Conservation (phyloP, 2,329 filamentous ascomycete genomes). For the Trichoderma afroharzianum region DNA sequence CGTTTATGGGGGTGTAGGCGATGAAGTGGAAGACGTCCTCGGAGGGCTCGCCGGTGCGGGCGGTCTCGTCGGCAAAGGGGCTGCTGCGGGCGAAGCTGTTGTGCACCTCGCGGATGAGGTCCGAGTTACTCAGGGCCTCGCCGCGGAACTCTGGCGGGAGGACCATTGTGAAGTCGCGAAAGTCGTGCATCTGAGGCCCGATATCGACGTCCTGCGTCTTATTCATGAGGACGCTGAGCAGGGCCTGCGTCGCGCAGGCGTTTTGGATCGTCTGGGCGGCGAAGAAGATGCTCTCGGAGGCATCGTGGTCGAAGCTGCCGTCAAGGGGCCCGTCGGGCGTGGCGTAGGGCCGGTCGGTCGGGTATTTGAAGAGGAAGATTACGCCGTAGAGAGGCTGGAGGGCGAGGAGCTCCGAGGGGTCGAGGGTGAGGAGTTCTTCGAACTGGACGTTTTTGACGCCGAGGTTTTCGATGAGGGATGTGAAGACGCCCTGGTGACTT, state of each 20-base stretch:
- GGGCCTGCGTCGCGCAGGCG: slow-evolving; percentile 92
- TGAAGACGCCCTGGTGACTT: slow-evolving; percentile 76
- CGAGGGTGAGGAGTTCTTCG: slow-evolving; percentile 89
- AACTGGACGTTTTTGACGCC: slow-evolving; percentile 94
- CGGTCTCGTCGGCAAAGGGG: slow-evolving; percentile 90
- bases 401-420: slow-evolving; percentile 66
- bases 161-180: slow-evolving; percentile 82
- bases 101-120: slow-evolving; percentile 73
- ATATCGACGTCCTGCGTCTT: slow-evolving; percentile 69
- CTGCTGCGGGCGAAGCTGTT: slow-evolving; percentile 86
- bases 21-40: slow-evolving; percentile 98
- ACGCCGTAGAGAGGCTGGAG: slow-evolving; percentile 85
- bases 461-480: slow-evolving; percentile 85
- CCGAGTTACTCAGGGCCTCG: slow-evolving; percentile 59
- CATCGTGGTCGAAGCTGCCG: slow-evolving; percentile 73
- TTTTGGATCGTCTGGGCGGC: slow-evolving; percentile 98
- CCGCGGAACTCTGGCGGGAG: slow-evolving; percentile 71
- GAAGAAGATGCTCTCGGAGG: slow-evolving; percentile 81
- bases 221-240: slow-evolving; percentile 89
- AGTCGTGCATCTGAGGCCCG: slow-evolving; percentile 66
- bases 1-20: slow-evolving; percentile 80
- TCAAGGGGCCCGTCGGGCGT: slow-evolving; percentile 66
- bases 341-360: slow-evolving; percentile 62
- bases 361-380: slow-evolving; percentile 99
- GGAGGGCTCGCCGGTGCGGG: slow-evolving; percentile 54